Evolutionary conservation across 495 filamentous ascomycete species (phyloP).

Genomic region (Annulohypoxylon stygium): DNA sequence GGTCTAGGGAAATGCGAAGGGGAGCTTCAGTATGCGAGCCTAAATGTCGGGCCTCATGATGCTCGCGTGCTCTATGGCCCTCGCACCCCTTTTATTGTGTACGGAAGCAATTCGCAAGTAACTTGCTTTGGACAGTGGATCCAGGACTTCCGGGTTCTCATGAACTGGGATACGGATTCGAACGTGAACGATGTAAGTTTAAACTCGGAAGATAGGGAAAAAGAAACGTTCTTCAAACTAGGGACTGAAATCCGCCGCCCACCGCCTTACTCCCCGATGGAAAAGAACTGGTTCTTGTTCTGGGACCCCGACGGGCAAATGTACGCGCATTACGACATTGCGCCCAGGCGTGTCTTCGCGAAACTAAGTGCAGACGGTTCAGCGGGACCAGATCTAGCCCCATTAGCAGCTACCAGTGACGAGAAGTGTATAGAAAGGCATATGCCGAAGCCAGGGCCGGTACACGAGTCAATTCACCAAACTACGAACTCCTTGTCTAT

Average conservation of each 20-base stretch:
- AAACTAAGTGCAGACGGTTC: conserved; percentile 56
- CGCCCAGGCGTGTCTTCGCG: conserved; percentile 61
- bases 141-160: conserved; percentile 62
- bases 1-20: conserved; percentile 57
- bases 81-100: conserved; percentile 58
- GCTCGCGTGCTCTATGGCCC: conserved; percentile 67
- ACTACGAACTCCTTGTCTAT: conserved; percentile 67
- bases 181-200: conserved; percentile 22
- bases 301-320: conserved; percentile 61
- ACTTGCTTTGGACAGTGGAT: conserved; percentile 68
- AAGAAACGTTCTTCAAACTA: conserved; percentile 45
- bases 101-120: conserved; percentile 62
- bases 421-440: conserved; percentile 57
- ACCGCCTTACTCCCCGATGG: conserved; percentile 52
- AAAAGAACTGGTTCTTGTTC: conserved; percentile 72
- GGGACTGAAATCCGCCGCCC: conserved; percentile 64
- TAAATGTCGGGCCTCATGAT: conserved; percentile 65
- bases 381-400: conserved; percentile 57
- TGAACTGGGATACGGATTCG: conserved; percentile 55
- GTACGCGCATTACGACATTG: conserved; percentile 65
- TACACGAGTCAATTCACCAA: conserved; percentile 65
- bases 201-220: background rate
- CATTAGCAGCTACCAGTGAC: conserved; percentile 49
- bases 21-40: conserved; percentile 50
- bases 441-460: conserved; percentile 50